These are phyloP conservation scores for Arachis stenosperma DNA, from an alignment of 306 rosid species.

Conservation along the genomic window DNA sequence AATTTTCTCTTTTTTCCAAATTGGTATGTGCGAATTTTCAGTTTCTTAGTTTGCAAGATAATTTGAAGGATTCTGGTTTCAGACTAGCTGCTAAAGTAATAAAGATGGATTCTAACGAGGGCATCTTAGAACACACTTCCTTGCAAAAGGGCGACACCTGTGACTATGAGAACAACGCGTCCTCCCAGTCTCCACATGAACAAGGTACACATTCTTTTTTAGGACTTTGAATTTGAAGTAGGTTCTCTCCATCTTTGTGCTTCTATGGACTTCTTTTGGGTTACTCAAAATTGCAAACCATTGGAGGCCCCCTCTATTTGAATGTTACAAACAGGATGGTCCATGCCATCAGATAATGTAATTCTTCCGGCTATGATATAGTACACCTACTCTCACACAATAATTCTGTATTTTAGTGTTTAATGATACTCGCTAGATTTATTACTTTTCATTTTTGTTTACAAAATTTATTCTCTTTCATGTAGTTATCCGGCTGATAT, in stretches of 20 bases:
- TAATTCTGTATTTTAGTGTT: slow-evolving; percentile 6
- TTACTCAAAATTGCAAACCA: too few relatives aligned
- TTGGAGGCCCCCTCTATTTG: too few relatives aligned
- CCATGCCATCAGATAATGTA: slow-evolving; percentile 64
- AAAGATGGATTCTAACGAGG: too few relatives aligned
- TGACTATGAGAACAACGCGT: not conserved
- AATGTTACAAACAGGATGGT: slow-evolving; percentile 64
- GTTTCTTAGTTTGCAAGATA: slow-evolving; percentile 33
- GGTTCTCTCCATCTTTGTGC: too few relatives aligned
- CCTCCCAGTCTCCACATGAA: too few relatives aligned
- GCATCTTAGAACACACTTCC: too few relatives aligned
- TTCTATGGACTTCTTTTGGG: too few relatives aligned
- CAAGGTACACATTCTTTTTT: too few relatives aligned
- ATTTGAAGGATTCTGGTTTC: too few relatives aligned
- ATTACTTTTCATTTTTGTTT: slow-evolving; percentile 2
- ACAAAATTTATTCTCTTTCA: slow-evolving; percentile 8
- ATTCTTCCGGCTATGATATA: slow-evolving; percentile 17
- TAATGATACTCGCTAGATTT: not conserved
- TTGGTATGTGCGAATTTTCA: not conserved
- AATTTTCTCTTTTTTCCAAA: not conserved
- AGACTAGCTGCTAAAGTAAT: too few relatives aligned
- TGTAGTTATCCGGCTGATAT: not conserved
- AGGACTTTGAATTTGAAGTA: too few relatives aligned
- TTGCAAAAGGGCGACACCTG: slow-evolving; percentile 7
- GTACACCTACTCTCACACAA: not conserved